Base-by-base conservation (phyloP, 345 rosid genomes). In the Rhodomyrtus tomentosa region DNA sequence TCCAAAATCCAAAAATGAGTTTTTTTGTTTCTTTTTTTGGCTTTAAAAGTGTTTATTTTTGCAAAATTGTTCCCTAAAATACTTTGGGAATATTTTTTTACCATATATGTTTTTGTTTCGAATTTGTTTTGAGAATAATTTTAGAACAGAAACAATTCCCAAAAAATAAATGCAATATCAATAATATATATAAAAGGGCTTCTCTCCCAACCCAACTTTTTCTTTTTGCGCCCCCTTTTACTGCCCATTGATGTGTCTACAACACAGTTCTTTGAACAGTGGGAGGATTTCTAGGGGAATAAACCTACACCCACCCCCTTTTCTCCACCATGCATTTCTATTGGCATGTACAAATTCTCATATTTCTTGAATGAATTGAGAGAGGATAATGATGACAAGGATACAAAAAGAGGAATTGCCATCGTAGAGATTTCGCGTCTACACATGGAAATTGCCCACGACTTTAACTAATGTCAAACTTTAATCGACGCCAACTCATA, bases 211-310 rank as follows among this genome's bases (percentile, higher is more conserved):
- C 82, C 36, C 25, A 5, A 48, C 55, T 52, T 81, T 81, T 81
- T 48, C 82, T 48, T 81, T 81, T 81, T 81, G 32, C 82, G 22
- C 82, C 40, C 55, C 24, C 82, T 81, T 81, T 81, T 81, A 81
- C 53, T 48, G 82, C 25, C 82, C 82, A 81, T 22, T 81, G 82
- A 81, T 81, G 82, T 81, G 82, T 81, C 82, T 81, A 81, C 82
- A 81, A 50, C 82, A 81, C 20, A 48, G 24, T 81, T 81, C 40
- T 81, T 81, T 80, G 50, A 25, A 45, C 50, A 29, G 22, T 80
- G 74, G 73, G 74, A 59, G 29, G 74, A 29, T 59, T 59, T 59
- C 74, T 59, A 29, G 74, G 74, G 73, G 74, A 59, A 59, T 68
- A 68, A 68, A 68, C 45, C 79, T 68, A 68, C 79, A 36, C 25